Base-by-base conservation (phyloP, 2,329 filamentous ascomycete genomes). In the Epichloe baconii region DNA sequence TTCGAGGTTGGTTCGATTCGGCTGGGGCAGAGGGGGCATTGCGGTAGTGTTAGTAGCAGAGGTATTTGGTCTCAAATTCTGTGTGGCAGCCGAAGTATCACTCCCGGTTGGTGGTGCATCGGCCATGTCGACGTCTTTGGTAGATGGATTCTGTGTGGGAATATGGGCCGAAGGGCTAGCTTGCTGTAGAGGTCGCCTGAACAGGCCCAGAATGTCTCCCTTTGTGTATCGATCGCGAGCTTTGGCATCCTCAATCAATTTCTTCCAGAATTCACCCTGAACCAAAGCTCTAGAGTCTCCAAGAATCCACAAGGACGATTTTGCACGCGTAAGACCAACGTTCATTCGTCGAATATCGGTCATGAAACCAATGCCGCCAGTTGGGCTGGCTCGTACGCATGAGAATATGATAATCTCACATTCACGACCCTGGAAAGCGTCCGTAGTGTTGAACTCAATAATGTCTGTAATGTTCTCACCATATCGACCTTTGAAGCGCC, bases 401-500 rank as follows among this genome's bases (percentile, higher is more conserved):
- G 93, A 97, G 72, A 98, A 98, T 56, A 98, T 97, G 66, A 98
- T 97, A 56, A 98, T 85, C 64, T 98, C 93, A 62, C 89, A 93
- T 68, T 98, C 93, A 58, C 94, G 83, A 55, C 93, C 93, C 66
- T 98, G 89, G 66, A 96, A 98, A 17, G 93, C 94, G 69, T 98
- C 93, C 0, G 93, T 98, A 0, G 93, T 98, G 66, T 98, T 98
- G 77, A 98, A 98, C 58, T 98, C 94, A 57, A 98, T 85, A 19
- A 78, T 78, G 35, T 86, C 83, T 23, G 83, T 76, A 57, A 98
- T 89, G 0, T 66, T 69, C 3, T 86, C 79, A 37, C 91, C 89
- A 61, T 86, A 97, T 43, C 75, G 75, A 14, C 76, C 71, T 8
- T 75, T 70, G 65, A 98, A 98, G 2, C 83, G 82, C 45, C 76